Conservation (phyloP, 2,329 filamentous ascomycete species). For the Acrocalymma vagum region DNA sequence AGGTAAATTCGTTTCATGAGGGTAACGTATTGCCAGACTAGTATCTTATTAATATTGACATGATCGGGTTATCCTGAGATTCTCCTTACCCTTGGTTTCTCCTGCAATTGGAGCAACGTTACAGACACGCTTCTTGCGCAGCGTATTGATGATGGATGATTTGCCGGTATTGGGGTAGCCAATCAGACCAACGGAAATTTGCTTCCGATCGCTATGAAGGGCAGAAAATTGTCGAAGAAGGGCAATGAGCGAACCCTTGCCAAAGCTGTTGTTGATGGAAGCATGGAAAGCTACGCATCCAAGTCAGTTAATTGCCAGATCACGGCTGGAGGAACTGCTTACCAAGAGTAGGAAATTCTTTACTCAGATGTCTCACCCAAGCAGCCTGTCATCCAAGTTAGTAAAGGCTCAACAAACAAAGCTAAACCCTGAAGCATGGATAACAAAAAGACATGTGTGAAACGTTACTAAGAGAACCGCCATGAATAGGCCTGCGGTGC, state of each 20-base stretch:
- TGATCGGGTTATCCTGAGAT: neutral
- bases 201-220: conserved; percentile 88
- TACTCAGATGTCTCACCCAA: conserved; percentile 89
- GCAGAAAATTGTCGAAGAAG: conserved; percentile 92
- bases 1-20: conserved; percentile 94
- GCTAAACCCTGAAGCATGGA: conserved; percentile 22
- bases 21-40: conserved; percentile 97
- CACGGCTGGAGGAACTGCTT: conserved; percentile 1
- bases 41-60: conserved; percentile 91
- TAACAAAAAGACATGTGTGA: conserved; percentile 73
- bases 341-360: conserved; percentile 84
- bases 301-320: conserved; percentile 6
- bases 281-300: conserved; percentile 90
- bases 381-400: conserved; percentile 70
- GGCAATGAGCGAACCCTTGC: conserved; percentile 92
- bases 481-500: conserved; percentile 68
- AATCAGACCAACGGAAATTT: conserved; percentile 91
- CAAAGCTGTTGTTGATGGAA: conserved; percentile 93
- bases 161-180: conserved; percentile 95
- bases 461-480: conserved; percentile 98
- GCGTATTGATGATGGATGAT: conserved; percentile 95
- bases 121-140: conserved; percentile 93
- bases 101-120: conserved; percentile 93
- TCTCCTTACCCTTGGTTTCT: conserved; percentile 73
- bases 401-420: conserved; percentile 21